A percentile compares a stretch with the other conserved stretches of the same genome.
Conservation (phyloP, 257 asterid genomes). For the Solanum pimpinellifolium region DNA sequence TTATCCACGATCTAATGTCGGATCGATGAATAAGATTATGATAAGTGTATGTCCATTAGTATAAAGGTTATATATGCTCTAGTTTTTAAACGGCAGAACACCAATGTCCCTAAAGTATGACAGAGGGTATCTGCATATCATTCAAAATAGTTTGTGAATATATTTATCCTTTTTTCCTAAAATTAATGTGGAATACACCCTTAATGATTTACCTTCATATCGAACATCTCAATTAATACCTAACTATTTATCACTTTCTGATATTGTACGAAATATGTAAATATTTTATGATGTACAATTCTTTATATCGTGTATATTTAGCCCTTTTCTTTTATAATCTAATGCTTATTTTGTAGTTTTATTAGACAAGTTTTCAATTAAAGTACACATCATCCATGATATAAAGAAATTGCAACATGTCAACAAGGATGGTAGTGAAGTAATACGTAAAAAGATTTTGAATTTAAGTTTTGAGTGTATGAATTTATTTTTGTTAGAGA, state of each 20-base stretch:
- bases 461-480: not conserved
- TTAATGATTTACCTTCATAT: not conserved
- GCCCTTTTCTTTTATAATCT: not conserved
- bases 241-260: too few species aligned
- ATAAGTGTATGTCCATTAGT: too few species aligned
- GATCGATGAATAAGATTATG: too few species aligned
- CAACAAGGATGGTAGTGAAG: not conserved
- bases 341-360: not conserved
- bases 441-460: not conserved
- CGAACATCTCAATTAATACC: not conserved
- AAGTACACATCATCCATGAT: not conserved
- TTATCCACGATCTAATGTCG: too few species aligned
- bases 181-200: not conserved
- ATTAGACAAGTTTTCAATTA: not conserved
- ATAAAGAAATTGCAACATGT: not conserved
- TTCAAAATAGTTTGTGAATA: accelerated
- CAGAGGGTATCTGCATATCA: too few species aligned
- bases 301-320: not conserved
- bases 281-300: not conserved
- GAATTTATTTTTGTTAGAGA: not conserved
- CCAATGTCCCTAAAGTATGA: too few species aligned
- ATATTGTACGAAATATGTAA: not conserved
- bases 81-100: too few species aligned
- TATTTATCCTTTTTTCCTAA: too few species aligned
- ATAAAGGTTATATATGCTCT: too few species aligned